phyloP scores from a whole-genome alignment of 805 yeast genomes.

The Saccharomycopsis fibuligera region DNA sequence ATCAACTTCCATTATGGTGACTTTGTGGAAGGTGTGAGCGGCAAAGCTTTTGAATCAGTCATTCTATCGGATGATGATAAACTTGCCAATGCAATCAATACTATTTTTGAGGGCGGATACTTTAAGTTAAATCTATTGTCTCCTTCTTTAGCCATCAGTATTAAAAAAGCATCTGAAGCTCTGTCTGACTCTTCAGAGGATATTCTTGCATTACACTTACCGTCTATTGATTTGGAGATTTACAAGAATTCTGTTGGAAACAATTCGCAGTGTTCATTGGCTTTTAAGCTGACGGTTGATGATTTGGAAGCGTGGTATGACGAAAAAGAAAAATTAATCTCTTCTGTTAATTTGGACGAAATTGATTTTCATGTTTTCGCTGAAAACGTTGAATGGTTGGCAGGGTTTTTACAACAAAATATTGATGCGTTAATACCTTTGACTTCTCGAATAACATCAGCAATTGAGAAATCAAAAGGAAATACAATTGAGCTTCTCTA shows the following conservation, averaged over 20 bases:
- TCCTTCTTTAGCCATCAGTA: slow-evolving; percentile 25
- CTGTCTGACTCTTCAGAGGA: background rate
- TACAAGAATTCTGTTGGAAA: background rate
- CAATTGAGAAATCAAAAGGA: slow-evolving; percentile 19
- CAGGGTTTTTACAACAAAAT: slow-evolving; percentile 15
- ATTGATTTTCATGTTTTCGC: slow-evolving; percentile 29
- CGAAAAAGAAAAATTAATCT: slow-evolving; percentile 20
- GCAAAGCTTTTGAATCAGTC: background rate
- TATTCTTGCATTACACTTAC: background rate
- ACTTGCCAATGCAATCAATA: background rate
- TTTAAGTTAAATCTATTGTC: background rate
- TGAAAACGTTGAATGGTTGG: slow-evolving; percentile 34
- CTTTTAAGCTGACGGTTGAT: background rate
- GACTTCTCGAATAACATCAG: slow-evolving; percentile 32
- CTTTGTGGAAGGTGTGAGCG: slow-evolving; percentile 13
- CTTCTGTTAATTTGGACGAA: slow-evolving; percentile 28
- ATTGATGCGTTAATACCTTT: slow-evolving; percentile 10
- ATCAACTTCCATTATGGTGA: slow-evolving; percentile 36
- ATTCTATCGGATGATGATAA: background rate
- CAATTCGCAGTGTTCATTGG: background rate
- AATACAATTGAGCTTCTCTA: slow-evolving; percentile 34
- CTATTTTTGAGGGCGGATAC: background rate
- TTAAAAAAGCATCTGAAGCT: slow-evolving; percentile 7
- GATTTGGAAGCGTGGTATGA: slow-evolving; percentile 27
- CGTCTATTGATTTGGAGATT: background rate